phyloP scores from a whole-genome alignment of 805 yeast species.

The Wickerhamiella slavikovae region DNA sequence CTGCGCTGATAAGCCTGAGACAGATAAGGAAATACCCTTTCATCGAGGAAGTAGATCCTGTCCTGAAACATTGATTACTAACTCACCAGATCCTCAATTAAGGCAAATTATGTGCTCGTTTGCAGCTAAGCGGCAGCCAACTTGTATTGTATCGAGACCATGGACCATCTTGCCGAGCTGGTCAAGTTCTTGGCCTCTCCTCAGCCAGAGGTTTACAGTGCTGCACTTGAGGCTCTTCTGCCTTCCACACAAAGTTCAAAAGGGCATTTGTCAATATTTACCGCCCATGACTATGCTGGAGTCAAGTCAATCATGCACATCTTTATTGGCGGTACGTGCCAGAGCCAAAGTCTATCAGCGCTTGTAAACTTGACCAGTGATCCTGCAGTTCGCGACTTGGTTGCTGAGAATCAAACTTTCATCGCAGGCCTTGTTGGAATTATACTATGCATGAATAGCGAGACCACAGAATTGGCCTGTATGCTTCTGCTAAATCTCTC shows the following conservation, averaged over 20 bases:
- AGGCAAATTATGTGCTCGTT: too few species aligned
- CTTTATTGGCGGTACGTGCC: constrained; percentile 27
- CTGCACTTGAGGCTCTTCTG: constrained; percentile 68
- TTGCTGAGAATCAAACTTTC: constrained; percentile 45
- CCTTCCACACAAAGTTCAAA: constrained; percentile 38
- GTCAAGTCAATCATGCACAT: constrained; percentile 49
- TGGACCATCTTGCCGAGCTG: neutral
- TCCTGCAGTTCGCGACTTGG: constrained; percentile 33
- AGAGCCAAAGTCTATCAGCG: constrained; percentile 38
- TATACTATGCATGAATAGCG: constrained; percentile 30
- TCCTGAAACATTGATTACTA: too few species aligned
- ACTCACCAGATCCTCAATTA: too few species aligned
- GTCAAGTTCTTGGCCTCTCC: neutral
- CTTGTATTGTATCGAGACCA: too few species aligned
- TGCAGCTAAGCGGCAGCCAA: too few species aligned
- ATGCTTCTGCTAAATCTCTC: constrained; percentile 75
- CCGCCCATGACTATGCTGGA: constrained; percentile 47
- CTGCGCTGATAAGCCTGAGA: too few species aligned
- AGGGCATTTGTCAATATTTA: constrained; percentile 47
- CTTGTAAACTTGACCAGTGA: constrained; percentile 71
- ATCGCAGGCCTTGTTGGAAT: constrained; percentile 12
- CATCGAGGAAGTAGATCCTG: too few species aligned
- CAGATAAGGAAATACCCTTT: too few species aligned
- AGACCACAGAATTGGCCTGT: constrained; percentile 61
- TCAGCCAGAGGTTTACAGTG: constrained; percentile 40